Evolutionary conservation across 2,329 filamentous ascomycete genomes (phyloP).

Genomic region (Aplosporella prunicola): DNA sequence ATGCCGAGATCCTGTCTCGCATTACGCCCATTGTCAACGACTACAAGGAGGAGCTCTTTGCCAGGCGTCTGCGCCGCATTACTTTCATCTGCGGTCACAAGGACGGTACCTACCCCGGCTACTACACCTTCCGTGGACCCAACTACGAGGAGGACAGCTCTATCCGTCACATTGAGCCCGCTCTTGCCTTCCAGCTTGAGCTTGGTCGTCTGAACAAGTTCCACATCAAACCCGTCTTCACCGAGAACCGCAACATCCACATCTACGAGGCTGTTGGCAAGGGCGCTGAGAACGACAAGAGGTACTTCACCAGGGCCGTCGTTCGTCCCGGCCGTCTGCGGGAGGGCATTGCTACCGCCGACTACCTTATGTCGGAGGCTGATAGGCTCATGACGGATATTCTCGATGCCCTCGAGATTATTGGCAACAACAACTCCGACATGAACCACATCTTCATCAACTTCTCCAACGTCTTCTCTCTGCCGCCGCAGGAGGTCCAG

Average conservation of each 20-base stretch:
- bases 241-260: constrained; percentile 98
- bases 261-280: constrained; percentile 96
- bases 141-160: constrained; percentile 82
- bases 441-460: constrained; percentile 99
- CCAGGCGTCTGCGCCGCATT: constrained; percentile 74
- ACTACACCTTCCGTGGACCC: constrained; percentile 97
- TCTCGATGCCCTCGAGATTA: constrained; percentile 92
- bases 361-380: constrained; percentile 95
- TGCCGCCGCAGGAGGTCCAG: constrained; percentile 82
- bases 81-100: constrained; percentile 95
- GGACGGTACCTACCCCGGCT: constrained; percentile 89
- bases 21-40: constrained; percentile 68
- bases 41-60: constrained; percentile 73
- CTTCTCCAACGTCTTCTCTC: constrained; percentile 93
- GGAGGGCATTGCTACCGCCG: constrained; percentile 95
- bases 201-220: constrained; percentile 90
- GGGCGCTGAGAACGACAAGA: constrained; percentile 89
- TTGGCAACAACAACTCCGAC: constrained; percentile 98
- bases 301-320: constrained; percentile 95
- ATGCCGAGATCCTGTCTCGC: constrained; percentile 68
- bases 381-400: constrained; percentile 97
- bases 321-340: constrained; percentile 88
- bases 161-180: constrained; percentile 94
- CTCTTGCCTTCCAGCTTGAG: constrained; percentile 96
- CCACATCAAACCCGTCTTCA: constrained; percentile 96